phyloP scores from a whole-genome alignment of 371 early-diverging fungal species.

The Rhizopus stolonifer region DNA sequence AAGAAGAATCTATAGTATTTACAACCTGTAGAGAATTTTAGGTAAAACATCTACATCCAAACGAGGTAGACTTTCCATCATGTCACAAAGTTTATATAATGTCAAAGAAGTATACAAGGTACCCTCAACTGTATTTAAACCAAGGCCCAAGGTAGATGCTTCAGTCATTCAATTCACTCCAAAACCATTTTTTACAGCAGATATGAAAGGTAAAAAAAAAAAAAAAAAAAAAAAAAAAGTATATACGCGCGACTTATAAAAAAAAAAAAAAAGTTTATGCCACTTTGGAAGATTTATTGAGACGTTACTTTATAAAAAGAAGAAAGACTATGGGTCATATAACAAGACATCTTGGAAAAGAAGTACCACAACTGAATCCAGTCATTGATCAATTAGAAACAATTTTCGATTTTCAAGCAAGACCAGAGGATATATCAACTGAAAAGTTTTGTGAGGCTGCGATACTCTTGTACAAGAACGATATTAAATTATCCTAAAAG shows the following conservation, averaged over 20 bases:
- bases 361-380: slow-evolving; percentile 28
- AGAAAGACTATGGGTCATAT: slow-evolving; percentile 73
- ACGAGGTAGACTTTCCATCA: slow-evolving; percentile 72
- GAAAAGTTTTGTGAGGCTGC: slow-evolving; percentile 55
- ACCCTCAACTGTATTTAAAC: slow-evolving; percentile 68
- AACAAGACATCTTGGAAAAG: slow-evolving; percentile 43
- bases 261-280: slow-evolving; percentile 9
- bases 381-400: slow-evolving; percentile 47
- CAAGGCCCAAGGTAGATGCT: slow-evolving; percentile 78
- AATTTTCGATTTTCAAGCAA: slow-evolving; percentile 47
- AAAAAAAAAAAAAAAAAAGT: slow-evolving; percentile 1
- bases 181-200: slow-evolving; percentile 24
- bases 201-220: slow-evolving; percentile 9
- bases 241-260: neutral
- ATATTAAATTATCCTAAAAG: slow-evolving; percentile 6
- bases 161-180: slow-evolving; percentile 68
- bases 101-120: slow-evolving; percentile 64
- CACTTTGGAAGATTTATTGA: slow-evolving; percentile 60
- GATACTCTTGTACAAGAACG: slow-evolving; percentile 34
- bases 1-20: slow-evolving; percentile 5
- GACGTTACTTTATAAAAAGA: slow-evolving; percentile 71
- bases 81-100: slow-evolving; percentile 73
- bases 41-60: slow-evolving; percentile 54
- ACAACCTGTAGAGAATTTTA: slow-evolving; percentile 52
- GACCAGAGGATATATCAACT: slow-evolving; percentile 64